phyloP scores from a whole-genome alignment of 139 green algal species.

The Spirogloea muscicola region DNA sequence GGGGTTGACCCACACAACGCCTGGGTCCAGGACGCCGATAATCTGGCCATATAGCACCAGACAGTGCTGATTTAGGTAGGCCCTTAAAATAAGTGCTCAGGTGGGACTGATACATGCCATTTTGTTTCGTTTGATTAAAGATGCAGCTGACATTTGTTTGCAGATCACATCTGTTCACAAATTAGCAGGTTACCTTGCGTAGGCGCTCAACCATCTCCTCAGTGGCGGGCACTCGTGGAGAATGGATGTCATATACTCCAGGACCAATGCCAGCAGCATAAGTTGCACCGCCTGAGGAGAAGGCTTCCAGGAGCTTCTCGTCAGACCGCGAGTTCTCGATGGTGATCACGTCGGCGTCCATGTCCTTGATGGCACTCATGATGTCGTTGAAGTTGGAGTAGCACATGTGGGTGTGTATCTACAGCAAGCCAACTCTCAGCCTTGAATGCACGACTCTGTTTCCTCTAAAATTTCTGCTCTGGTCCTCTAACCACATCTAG shows the following conservation, averaged over 20 bases:
- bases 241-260: conserved; percentile 89
- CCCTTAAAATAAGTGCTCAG: background rate
- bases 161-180: background rate
- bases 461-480: too few species aligned
- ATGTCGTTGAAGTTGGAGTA: conserved; percentile 89
- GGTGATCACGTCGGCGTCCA: conserved; percentile 83
- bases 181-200: conserved; percentile 3
- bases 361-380: conserved; percentile 67
- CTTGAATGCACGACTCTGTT: background rate
- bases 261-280: conserved; percentile 76
- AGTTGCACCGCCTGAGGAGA: conserved; percentile 45
- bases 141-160: background rate
- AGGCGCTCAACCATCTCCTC: conserved; percentile 56
- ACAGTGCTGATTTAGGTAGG: background rate
- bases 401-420: conserved; percentile 90
- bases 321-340: conserved; percentile 87
- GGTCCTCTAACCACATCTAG: background rate
- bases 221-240: conserved; percentile 65
- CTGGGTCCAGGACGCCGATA: conserved; percentile 15
- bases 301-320: conserved; percentile 72
- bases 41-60: conserved; percentile 13
- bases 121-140: background rate
- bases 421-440: conserved; percentile 6
- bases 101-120: background rate
- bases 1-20: conserved; percentile 45